Evolutionary conservation across 2,329 filamentous ascomycete species (phyloP).

Genomic region (Coniosporium tulheliwenetii): DNA sequence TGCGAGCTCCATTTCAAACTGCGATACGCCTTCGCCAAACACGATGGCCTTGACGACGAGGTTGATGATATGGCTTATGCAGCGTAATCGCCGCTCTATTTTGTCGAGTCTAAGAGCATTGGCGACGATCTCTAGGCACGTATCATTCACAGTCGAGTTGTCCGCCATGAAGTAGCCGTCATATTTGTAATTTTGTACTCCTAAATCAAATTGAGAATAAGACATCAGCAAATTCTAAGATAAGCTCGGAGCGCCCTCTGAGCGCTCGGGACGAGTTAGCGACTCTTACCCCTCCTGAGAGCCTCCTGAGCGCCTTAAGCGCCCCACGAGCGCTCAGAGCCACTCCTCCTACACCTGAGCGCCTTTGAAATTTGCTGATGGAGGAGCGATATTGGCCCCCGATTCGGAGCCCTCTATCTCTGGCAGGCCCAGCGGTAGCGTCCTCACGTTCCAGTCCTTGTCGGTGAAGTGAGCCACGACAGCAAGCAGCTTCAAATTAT

Average conservation of each 20-base stretch:
- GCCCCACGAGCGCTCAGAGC: too few relatives aligned
- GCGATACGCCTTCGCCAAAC: slow-evolving; percentile 3
- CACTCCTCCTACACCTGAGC: too few relatives aligned
- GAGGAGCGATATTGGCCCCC: slow-evolving; percentile 2
- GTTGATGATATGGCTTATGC: slow-evolving; percentile 5
- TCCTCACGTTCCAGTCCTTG: slow-evolving; percentile 2
- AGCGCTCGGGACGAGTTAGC: too few relatives aligned
- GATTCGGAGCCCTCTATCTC: slow-evolving; percentile 4
- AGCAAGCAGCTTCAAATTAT: slow-evolving; percentile 4
- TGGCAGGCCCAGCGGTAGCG: slow-evolving; percentile 1
- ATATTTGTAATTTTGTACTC: slow-evolving; percentile 1
- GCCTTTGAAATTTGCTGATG: too few relatives aligned
- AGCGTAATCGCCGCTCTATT: slow-evolving; percentile 2
- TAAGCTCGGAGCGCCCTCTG: too few relatives aligned
- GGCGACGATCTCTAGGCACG: slow-evolving; percentile 1
- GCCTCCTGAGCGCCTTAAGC: too few relatives aligned
- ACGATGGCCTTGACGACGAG: slow-evolving; percentile 5
- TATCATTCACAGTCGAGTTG: slow-evolving; percentile 7
- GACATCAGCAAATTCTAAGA: too few relatives aligned
- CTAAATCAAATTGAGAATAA: slow-evolving; percentile 1
- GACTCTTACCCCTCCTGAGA: too few relatives aligned
- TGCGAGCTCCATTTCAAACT: slow-evolving; percentile 1
- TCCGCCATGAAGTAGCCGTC: slow-evolving; percentile 6
- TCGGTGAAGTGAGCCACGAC: slow-evolving; percentile 6
- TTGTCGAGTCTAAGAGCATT: slow-evolving; percentile 3